phyloP scores from a whole-genome alignment of 257 asterid genomes.

The Solanum dulcamara region DNA sequence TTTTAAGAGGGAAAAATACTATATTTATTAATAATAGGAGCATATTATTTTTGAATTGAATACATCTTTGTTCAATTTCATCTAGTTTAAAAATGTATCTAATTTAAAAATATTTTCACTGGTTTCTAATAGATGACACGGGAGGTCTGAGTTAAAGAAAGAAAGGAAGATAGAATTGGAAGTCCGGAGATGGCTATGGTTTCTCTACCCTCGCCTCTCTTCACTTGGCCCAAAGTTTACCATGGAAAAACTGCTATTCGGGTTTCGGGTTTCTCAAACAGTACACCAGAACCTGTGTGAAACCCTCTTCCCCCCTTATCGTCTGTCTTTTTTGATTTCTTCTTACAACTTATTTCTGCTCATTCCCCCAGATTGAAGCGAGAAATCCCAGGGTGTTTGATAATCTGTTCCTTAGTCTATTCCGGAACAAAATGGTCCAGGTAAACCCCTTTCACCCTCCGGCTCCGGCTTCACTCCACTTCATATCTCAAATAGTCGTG shows the following conservation, averaged over 20 bases:
- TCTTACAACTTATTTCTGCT: not conserved
- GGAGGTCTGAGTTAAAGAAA: not conserved
- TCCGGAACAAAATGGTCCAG: constrained; percentile 71
- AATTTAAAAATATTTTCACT: too few species aligned
- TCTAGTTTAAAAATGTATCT: too few species aligned
- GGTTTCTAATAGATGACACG: too few species aligned
- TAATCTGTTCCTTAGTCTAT: constrained; percentile 40
- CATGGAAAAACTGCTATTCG: not conserved
- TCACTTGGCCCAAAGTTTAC: not conserved
- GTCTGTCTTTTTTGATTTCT: not conserved
- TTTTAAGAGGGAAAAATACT: too few species aligned
- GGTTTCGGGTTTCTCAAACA: constrained; percentile 8
- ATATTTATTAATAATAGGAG: too few species aligned
- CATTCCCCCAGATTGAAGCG: constrained; percentile 18
- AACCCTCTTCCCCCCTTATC: not conserved
- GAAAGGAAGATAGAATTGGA: not conserved
- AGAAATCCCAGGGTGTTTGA: constrained; percentile 44
- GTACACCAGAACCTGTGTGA: not conserved
- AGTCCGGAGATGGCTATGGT: not conserved
- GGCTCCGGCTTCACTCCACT: too few species aligned
- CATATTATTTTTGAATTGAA: too few species aligned
- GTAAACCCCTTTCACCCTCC: constrained; percentile 9
- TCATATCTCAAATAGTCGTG: not conserved
- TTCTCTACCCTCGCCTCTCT: not conserved
- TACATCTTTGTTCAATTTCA: too few species aligned